Evolutionary conservation across 345 rosid species (phyloP).

Genomic region (Crucihimalaya himalaica): DNA sequence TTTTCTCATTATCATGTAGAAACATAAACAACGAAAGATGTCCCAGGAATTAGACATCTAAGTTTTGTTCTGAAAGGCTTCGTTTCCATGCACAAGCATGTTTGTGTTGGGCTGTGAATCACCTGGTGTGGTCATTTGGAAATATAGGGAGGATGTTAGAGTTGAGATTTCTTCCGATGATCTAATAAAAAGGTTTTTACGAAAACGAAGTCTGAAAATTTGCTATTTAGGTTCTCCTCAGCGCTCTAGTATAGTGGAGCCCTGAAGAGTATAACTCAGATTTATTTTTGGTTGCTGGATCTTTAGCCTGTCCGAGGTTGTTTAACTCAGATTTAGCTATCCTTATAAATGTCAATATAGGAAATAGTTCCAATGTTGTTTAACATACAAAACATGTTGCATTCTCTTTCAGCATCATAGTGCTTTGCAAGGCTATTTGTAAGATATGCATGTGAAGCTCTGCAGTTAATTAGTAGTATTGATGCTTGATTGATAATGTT

Average conservation of each 20-base stretch:
- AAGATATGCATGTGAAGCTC: slow-evolving; percentile 18
- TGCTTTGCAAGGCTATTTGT: background rate
- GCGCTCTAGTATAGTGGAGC: slow-evolving; percentile 14
- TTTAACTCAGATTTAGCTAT: slow-evolving; percentile 2
- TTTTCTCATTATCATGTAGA: slow-evolving; percentile 28
- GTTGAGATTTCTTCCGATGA: background rate
- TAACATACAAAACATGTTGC: slow-evolving; percentile 6
- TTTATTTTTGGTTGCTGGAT: slow-evolving; percentile 11
- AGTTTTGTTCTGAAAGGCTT: slow-evolving; percentile 21
- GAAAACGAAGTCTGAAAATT: background rate
- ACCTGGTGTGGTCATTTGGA: slow-evolving; percentile 20
- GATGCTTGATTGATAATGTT: slow-evolving; percentile 38
- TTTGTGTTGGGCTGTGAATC: slow-evolving; percentile 9
- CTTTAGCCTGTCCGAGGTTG: slow-evolving; percentile 11
- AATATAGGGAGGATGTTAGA: slow-evolving; percentile 10
- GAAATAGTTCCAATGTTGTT: slow-evolving; percentile 3
- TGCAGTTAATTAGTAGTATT: slow-evolving; percentile 28
- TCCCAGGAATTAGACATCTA: slow-evolving; percentile 12
- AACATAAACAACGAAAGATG: slow-evolving; percentile 11
- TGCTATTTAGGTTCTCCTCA: slow-evolving; percentile 6
- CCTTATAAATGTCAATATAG: background rate
- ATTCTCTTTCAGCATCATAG: background rate
- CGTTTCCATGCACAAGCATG: slow-evolving; percentile 11
- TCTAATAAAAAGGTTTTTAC: slow-evolving; percentile 1
- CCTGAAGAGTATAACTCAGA: slow-evolving; percentile 1